Percentiles rank a stretch among this genome's conserved stretches.
Evolutionary conservation across 306 rosid species (phyloP).

Genomic region (Crotalaria pallida): DNA sequence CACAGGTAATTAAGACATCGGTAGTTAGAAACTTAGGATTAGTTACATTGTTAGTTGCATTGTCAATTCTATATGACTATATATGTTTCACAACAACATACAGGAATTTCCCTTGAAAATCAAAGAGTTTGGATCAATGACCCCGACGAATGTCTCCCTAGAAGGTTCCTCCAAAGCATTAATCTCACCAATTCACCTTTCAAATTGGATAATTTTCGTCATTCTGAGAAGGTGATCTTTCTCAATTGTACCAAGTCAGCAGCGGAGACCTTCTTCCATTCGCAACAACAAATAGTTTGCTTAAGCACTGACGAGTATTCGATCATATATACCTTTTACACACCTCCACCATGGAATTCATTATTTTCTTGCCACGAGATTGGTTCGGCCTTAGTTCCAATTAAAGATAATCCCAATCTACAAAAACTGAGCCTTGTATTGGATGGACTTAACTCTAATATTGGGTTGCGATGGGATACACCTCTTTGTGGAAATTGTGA

Average conservation of each 20-base stretch:
- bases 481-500: slow-evolving; percentile 2
- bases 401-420: background rate
- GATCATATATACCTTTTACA: background rate
- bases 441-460: background rate
- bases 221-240: background rate
- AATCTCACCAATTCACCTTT: background rate
- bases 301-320: background rate
- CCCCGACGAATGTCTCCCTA: slow-evolving; percentile 18
- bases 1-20: background rate
- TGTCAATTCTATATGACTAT: no score
- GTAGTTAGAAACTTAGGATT: no score
- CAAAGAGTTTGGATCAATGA: slow-evolving; percentile 14
- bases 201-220: background rate
- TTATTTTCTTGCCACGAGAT: background rate
- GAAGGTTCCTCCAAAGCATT: background rate
- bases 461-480: background rate
- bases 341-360: background rate
- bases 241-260: background rate
- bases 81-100: no score
- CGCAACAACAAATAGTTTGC: background rate
- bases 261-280: background rate
- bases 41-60: no score
- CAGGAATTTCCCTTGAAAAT: background rate
- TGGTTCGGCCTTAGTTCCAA: background rate
- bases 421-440: background rate